Evolutionary conservation across 208 protist genomes (phyloP), one percentile per base, ranked within the genome.

Genomic region (Wallacemonas sp.): DNA sequence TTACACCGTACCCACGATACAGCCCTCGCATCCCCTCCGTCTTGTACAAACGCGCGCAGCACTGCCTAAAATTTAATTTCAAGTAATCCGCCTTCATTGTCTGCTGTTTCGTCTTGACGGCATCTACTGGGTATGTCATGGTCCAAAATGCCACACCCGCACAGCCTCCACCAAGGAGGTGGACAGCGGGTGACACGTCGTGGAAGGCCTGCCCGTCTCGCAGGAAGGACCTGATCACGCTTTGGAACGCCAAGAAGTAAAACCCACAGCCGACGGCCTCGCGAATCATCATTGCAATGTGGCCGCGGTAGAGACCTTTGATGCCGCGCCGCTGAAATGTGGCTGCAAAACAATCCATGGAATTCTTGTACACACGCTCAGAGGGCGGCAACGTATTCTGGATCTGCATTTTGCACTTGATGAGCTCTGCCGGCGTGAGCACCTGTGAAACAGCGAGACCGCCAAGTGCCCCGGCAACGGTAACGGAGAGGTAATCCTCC

Each of bases 321-420:
- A 95, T 46, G n/a, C 93, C 93, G 8, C 77, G 80, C 0, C 66
- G 74, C 27, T 72, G 63, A 56, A 88, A 84, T 1, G 85, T 94
- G 41, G 77, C 78, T 9, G 66, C 54, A 2, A 87, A 71, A 75
- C 93, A 97, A 54, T 95, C 66, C 0, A 92, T 27, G 28, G 91
- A 91, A 58, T 95, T 92, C 47, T 82, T 91, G 66, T 91, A 96
- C 27, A 87, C 66, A 17, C 88, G 72, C 38, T 88, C 79, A 2
- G 73, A 75, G 1, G 78, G 68, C 1, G 91, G 88, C 1, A 95
- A 63, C 1, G 88, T 96, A 46, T 97, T 94, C 54, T 97, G 93
- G 21, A 96, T 82, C 68, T 97, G 93, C 88, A 97, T 90, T 58
- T 85, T 82, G 66, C 91, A 97, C 76, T 97, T 97, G 36, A 97